Base-by-base conservation (phyloP, 371 early-diverging fungal species). In the Mucor ambiguus region DNA sequence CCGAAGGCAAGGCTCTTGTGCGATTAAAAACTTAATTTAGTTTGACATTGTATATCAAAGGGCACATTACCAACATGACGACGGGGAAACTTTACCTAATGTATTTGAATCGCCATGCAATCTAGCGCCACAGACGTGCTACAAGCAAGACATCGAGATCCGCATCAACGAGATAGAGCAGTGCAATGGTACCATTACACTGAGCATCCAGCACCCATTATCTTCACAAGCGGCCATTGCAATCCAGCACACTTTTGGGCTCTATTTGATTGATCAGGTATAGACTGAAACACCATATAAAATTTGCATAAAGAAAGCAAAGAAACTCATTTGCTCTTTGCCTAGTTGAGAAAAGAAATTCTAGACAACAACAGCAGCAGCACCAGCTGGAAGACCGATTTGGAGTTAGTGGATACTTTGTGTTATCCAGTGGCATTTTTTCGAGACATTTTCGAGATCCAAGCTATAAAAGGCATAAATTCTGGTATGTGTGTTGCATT, bases 201-300 rank as follows among this genome's bases (percentile, higher is more conserved):
- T 77, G 12, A n/a, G 38, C 9, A 68, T 78, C 55, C 62, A 58
- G 11, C 68, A 72, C 58, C 78, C 75, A 3, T 1, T 44, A 20
- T 48, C 63, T 1, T 64, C 67, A 10, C 54, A 41, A 6, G 54
- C 71, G 22, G 29, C 4, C 9, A 37, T 78, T n/a, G 43, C 61
- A 3, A 60, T 70, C 0, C 59, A 71, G n/a, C 78, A 82, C 49
- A 20, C 52, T 5, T 80, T 80, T 68, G 83, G 80, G 4, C 9
- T 82, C 0, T 82, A 82, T 69, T 26, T 82, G 14, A 73, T 80
- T 28, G 79, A 82, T 68, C 82, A 82, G 69, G 80, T 77, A 61
- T 43, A 58, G 6, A 12, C 0, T 5, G 8, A 33, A 33, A 9
- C 33, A 33, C 9, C 33, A 1, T 33, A 9, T 1, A 7, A 1